Base-by-base conservation (phyloP, 2,329 filamentous ascomycete species). In the Blastomyces silverae region DNA sequence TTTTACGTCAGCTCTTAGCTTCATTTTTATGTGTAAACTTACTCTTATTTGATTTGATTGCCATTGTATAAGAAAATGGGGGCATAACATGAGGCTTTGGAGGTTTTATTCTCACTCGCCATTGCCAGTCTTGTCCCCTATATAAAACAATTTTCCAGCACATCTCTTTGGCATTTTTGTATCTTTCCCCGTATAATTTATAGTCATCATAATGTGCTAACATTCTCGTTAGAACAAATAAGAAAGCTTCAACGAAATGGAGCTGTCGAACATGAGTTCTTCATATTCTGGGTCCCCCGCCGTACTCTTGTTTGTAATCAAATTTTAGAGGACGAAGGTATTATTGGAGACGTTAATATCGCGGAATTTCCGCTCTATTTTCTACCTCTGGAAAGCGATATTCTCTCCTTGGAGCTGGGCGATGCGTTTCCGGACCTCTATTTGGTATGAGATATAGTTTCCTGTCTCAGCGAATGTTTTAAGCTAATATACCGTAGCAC, bases 231-330 rank as follows among this genome's bases (percentile, higher is more conserved):
- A 97, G 93, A 90, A 70, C 92, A 97, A 80, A 92, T 97, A 71
- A 93, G 92, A 76, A 88, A 90, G 66, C 82, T 97, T 65, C 91
- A 93, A 72, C 89, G 89, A 73, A 91, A 94, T 76, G 92, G 89
- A 74, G 89, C 91, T 72, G 90, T 88, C 58, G 90, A 92, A 70
- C 94, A 99, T 84, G 93, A 99, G 71, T 96, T 97, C 75, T 93
- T 92, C 68, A 89, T 99, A 71, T 93, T 97, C 75, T 97, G 94
- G 90, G 90, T 96, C 53, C 93, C 95, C 6, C 87, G 94, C 65
- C 89, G 94, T 67, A 97, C 94, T 3, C 82, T 96, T 64, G 89
- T 97, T 64, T 94, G 91, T 70, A 92, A 97, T 75, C 88, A 92
- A 74, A 85, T 97, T 60, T 83, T 99, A 50, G 94, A 99, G 77